Percentiles rank a stretch among this genome's conserved stretches.
phyloP scores from a whole-genome alignment of 345 rosid genomes.

The Bruguiera parviflora region DNA sequence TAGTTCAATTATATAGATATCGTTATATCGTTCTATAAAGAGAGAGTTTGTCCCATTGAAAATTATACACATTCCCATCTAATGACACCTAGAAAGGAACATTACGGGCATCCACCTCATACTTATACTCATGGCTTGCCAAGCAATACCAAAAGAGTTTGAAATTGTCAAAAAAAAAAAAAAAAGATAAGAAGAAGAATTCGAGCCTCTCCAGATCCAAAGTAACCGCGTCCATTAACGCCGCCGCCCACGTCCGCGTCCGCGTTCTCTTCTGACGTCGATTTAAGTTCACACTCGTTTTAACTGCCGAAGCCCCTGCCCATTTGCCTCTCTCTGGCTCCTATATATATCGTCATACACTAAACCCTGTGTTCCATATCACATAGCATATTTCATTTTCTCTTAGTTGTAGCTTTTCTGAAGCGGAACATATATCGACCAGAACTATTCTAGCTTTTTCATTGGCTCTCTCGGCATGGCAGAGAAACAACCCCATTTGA shows the following conservation, averaged over 20 bases:
- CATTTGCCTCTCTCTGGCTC: background rate
- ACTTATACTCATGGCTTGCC: too few relatives aligned
- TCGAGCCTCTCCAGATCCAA: background rate
- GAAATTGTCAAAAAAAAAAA: background rate
- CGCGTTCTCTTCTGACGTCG: background rate
- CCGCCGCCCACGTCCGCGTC: slow-evolving; percentile 6
- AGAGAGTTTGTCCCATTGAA: too few relatives aligned
- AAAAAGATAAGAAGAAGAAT: too few relatives aligned
- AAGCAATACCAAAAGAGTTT: too few relatives aligned
- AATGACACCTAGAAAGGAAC: too few relatives aligned
- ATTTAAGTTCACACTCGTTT: background rate
- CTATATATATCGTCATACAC: background rate
- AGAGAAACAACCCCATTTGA: slow-evolving; percentile 47
- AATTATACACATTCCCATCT: too few relatives aligned
- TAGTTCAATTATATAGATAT: too few relatives aligned
- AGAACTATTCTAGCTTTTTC: background rate
- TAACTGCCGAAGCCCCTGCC: background rate
- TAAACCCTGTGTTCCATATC: background rate
- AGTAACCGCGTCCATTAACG: slow-evolving; percentile 34
- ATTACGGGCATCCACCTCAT: too few relatives aligned
- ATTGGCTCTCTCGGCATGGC: slow-evolving; percentile 30
- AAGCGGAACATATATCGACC: background rate
- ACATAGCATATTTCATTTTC: background rate
- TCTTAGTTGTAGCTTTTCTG: background rate
- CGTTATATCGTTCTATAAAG: too few relatives aligned